phyloP scores from a whole-genome alignment of 768 basidiomycete genomes.

The Macrolepiota fuliginosa region DNA sequence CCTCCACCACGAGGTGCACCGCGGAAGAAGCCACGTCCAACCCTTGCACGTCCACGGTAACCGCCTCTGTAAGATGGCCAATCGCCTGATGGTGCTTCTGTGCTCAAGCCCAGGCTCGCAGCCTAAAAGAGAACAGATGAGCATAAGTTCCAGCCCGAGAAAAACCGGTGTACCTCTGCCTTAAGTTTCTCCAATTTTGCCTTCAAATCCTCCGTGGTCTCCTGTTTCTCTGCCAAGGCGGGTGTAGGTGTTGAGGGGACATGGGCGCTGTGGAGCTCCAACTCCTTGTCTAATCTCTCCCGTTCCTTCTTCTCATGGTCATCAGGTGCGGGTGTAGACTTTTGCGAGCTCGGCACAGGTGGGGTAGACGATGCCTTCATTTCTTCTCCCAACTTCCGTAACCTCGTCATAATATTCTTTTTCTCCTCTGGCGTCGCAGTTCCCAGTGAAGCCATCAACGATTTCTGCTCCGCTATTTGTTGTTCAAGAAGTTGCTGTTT shows the following conservation, averaged over 20 bases:
- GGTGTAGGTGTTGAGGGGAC: neutral
- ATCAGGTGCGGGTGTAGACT: conserved; percentile 20
- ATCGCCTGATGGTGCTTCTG: conserved; percentile 38
- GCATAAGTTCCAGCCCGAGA: neutral
- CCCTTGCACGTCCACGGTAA: conserved; percentile 67
- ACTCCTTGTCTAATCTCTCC: conserved; percentile 77
- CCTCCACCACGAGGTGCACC: conserved; percentile 58
- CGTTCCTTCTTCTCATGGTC: conserved; percentile 56
- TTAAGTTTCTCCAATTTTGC: conserved; percentile 75
- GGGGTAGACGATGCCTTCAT: conserved; percentile 49
- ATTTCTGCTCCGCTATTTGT: conserved; percentile 87
- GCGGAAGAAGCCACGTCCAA: conserved; percentile 58
- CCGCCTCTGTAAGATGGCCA: conserved; percentile 54
- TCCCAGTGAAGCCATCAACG: conserved; percentile 68
- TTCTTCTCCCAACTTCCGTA: conserved; percentile 78
- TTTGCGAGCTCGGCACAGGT: conserved; percentile 24
- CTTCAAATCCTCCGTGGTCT: conserved; percentile 66
- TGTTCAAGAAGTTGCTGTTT: conserved; percentile 77
- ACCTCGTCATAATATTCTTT: conserved; percentile 70
- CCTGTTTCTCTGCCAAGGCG: conserved; percentile 32
- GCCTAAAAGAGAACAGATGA: conserved; percentile 42
- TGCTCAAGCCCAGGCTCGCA: conserved; percentile 68
- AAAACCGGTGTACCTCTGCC: conserved; percentile 54
- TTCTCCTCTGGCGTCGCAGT: conserved; percentile 70
- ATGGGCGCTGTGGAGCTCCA: conserved; percentile 60